Evolutionary conservation across 129 eudicot genomes (phyloP).

Genomic region (Centaurea solstitialis): DNA sequence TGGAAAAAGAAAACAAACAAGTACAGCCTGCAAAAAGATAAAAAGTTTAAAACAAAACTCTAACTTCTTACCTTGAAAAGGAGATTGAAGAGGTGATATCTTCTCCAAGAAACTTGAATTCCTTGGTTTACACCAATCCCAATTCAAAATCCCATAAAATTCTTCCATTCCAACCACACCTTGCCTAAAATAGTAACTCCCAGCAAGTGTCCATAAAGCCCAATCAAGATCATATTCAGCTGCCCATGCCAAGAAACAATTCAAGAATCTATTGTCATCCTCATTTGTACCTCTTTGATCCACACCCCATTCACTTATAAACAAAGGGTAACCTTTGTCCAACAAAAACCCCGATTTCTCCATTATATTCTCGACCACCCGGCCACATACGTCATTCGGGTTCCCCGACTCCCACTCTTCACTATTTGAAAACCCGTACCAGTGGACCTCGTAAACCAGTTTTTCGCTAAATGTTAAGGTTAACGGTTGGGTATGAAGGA

Average conservation of each 20-base stretch:
- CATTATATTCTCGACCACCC: slow-evolving; percentile 42
- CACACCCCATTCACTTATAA: slow-evolving; percentile 84
- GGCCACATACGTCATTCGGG: slow-evolving; percentile 74
- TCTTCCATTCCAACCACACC: slow-evolving; percentile 79
- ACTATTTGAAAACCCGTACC: slow-evolving; percentile 76
- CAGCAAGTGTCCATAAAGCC: slow-evolving; percentile 85
- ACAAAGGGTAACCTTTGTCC: slow-evolving; percentile 84
- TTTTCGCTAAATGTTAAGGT: slow-evolving; percentile 54
- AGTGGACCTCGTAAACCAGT: slow-evolving; percentile 77
- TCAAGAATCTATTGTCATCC: slow-evolving; percentile 74
- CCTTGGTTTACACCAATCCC: slow-evolving; percentile 73
- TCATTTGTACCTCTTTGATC: slow-evolving; percentile 77
- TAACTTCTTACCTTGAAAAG: slow-evolving; percentile 64
- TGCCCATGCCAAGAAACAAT: slow-evolving; percentile 79
- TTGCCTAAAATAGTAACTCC: slow-evolving; percentile 81
- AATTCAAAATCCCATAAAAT: slow-evolving; percentile 57
- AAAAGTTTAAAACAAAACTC: not conserved
- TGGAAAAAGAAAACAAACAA: not conserved
- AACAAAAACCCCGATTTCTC: slow-evolving; percentile 58
- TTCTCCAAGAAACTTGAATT: slow-evolving; percentile 65
- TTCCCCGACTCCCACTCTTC: slow-evolving; percentile 63
- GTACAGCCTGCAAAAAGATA: not conserved
- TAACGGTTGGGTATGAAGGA: slow-evolving; percentile 40
- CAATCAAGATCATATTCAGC: slow-evolving; percentile 83
- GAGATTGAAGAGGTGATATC: slow-evolving; percentile 73